A percentile compares a stretch with the other conserved stretches of the same genome.
phyloP scores from a whole-genome alignment of 148 eudicot genomes.

The Pouteria glomerata region DNA sequence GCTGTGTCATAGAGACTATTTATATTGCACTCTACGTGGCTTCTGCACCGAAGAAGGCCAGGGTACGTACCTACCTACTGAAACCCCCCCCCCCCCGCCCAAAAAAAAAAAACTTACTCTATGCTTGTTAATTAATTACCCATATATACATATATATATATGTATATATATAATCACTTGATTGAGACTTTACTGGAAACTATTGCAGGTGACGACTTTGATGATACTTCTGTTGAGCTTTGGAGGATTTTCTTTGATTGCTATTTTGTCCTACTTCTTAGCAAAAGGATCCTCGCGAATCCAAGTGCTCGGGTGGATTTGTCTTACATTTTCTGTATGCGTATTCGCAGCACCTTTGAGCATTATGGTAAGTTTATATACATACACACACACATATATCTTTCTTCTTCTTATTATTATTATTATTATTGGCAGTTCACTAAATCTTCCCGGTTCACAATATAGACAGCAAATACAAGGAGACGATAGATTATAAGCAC shows the following conservation, averaged over 20 bases:
- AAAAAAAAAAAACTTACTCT: too few species aligned
- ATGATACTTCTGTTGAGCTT: conserved; percentile 41
- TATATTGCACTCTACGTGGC: conserved; percentile 47
- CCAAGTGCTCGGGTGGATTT: conserved; percentile 60
- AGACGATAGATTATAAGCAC: too few species aligned
- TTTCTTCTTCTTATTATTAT: too few species aligned
- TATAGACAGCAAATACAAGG: too few species aligned
- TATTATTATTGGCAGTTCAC: too few species aligned
- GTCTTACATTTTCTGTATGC: conserved; percentile 45
- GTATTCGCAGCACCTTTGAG: conserved; percentile 74
- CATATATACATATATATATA: too few species aligned
- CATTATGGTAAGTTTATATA: conserved; percentile 42
- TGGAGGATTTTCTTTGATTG: conserved; percentile 49
- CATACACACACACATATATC: too few species aligned
- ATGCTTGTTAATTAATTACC: too few species aligned
- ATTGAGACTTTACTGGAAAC: neutral
- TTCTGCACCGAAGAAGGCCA: conserved; percentile 48
- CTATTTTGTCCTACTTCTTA: conserved; percentile 40
- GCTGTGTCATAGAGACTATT: conserved; percentile 52
- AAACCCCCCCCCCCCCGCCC: too few species aligned
- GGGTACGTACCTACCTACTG: conserved; percentile 30
- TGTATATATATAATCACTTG: too few species aligned
- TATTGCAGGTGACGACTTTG: conserved; percentile 40
- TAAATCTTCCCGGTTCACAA: too few species aligned
- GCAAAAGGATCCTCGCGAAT: conserved; percentile 37